phyloP scores from a whole-genome alignment of 768 basidiomycete species.

The Paxillus ammoniavirescens region DNA sequence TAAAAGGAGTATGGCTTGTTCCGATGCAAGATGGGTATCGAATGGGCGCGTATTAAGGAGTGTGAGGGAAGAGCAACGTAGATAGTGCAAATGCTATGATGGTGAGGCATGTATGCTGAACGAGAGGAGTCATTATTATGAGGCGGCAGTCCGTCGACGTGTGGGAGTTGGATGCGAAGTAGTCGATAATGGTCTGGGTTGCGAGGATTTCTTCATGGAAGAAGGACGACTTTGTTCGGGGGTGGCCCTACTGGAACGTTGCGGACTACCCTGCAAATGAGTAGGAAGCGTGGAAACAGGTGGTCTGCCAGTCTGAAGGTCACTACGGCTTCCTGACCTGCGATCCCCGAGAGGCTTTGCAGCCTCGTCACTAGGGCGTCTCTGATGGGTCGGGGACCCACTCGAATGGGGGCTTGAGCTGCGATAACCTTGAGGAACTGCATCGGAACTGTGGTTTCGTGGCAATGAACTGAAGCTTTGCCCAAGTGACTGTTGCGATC shows the following conservation, averaged over 20 bases:
- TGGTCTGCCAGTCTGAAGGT: slow-evolving; percentile 13
- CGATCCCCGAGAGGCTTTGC: slow-evolving; percentile 9
- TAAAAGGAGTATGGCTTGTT: slow-evolving; percentile 16
- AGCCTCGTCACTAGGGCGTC: slow-evolving; percentile 32
- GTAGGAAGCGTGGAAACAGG: slow-evolving; percentile 8
- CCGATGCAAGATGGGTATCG: slow-evolving; percentile 27
- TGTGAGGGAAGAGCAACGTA: slow-evolving; percentile 9
- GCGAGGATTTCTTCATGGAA: slow-evolving; percentile 8
- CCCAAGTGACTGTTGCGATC: slow-evolving; percentile 28
- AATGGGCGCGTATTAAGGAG: slow-evolving; percentile 23
- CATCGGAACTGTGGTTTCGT: slow-evolving; percentile 27
- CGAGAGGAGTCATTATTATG: slow-evolving; percentile 15
- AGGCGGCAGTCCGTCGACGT: slow-evolving; percentile 19
- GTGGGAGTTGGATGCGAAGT: slow-evolving; percentile 7
- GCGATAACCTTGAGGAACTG: slow-evolving; percentile 14
- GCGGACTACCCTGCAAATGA: slow-evolving; percentile 11
- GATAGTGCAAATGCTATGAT: slow-evolving; percentile 10
- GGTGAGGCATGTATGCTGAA: not conserved
- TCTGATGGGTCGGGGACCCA: slow-evolving; percentile 20
- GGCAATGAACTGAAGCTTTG: slow-evolving; percentile 20
- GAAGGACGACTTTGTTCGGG: slow-evolving; percentile 13
- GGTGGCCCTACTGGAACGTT: slow-evolving; percentile 24
- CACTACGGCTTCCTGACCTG: slow-evolving; percentile 15
- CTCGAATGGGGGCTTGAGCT: slow-evolving; percentile 17
- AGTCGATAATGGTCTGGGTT: slow-evolving; percentile 17